phyloP scores from a whole-genome alignment of 768 basidiomycete species.

The Termitomyces sp. region DNA sequence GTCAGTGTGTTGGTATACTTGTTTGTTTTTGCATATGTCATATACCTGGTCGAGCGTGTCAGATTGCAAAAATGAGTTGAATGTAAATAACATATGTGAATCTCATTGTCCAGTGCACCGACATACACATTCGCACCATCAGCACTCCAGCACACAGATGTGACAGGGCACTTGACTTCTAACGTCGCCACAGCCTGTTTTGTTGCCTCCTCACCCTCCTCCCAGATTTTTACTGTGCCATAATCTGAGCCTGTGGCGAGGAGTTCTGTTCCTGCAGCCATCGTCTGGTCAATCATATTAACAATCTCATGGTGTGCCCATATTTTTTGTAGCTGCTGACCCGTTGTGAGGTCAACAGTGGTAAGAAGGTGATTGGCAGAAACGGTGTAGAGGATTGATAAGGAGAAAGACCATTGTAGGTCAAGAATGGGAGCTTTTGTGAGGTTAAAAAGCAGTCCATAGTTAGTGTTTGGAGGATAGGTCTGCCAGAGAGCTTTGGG shows the following conservation, averaged over 20 bases:
- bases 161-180: slow-evolving; percentile 86
- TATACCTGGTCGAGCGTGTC: slow-evolving; percentile 52
- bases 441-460: slow-evolving; percentile 74
- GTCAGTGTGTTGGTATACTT: slow-evolving; percentile 91
- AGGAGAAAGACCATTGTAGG: slow-evolving; percentile 82
- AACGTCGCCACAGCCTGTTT: slow-evolving; percentile 78
- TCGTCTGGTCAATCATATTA: slow-evolving; percentile 82
- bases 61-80: background rate
- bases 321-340: slow-evolving; percentile 74
- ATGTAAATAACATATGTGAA: slow-evolving; percentile 62
- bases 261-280: slow-evolving; percentile 81
- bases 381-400: slow-evolving; percentile 71
- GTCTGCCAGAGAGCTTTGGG: slow-evolving; percentile 80
- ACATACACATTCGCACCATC: slow-evolving; percentile 88
- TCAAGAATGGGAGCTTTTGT: slow-evolving; percentile 92
- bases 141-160: slow-evolving; percentile 85
- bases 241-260: slow-evolving; percentile 89
- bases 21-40: slow-evolving; percentile 80
- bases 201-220: slow-evolving; percentile 67
- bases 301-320: slow-evolving; percentile 89
- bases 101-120: slow-evolving; percentile 93
- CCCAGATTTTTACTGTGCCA: slow-evolving; percentile 88
- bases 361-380: slow-evolving; percentile 84
- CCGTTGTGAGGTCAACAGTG: slow-evolving; percentile 77
- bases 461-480: slow-evolving; percentile 90